Evolutionary conservation across 1,139 yeast species (phyloP).

Genomic region (Pichia norvegensis): DNA sequence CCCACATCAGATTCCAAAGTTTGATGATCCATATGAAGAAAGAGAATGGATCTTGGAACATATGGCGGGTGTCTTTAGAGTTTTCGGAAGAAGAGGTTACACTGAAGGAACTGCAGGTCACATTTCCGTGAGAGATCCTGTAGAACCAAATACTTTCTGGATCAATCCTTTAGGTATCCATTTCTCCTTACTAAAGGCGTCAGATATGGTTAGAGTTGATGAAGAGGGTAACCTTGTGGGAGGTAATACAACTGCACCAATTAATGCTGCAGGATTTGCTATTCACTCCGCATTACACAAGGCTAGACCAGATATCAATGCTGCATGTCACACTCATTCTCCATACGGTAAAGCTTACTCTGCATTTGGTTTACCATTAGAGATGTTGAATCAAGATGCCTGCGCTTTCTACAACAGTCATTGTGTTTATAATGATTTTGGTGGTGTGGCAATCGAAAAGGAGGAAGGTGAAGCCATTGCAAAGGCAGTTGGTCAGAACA

Average conservation of each 20-base stretch:
- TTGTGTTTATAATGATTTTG: conserved; percentile 59
- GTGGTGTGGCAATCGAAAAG: conserved; percentile 74
- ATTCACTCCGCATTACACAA: conserved; percentile 72
- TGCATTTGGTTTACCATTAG: conserved; percentile 61
- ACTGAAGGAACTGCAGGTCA: conserved; percentile 81
- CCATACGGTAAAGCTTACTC: conserved; percentile 69
- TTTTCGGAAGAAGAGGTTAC: conserved; percentile 65
- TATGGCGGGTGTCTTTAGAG: conserved; percentile 77
- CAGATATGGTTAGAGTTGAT: conserved; percentile 72
- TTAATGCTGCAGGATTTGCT: conserved; percentile 75
- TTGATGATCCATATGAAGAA: conserved; percentile 43
- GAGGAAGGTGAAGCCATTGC: conserved; percentile 67
- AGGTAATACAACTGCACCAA: conserved; percentile 36
- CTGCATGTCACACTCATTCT: conserved; percentile 80
- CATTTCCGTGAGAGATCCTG: conserved; percentile 72
- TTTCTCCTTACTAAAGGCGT: conserved; percentile 58
- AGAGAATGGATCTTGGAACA: conserved; percentile 63
- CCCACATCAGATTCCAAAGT: conserved; percentile 46
- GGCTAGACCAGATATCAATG: conserved; percentile 71
- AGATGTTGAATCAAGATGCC: conserved; percentile 75
- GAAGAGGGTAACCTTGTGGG: conserved; percentile 54
- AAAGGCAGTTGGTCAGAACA: conserved; percentile 54
- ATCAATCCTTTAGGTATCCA: conserved; percentile 72
- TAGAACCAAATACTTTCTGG: conserved; percentile 66
- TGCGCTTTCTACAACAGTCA: conserved; percentile 62